phyloP scores from a whole-genome alignment of 306 rosid species.

The Malus asiatica region DNA sequence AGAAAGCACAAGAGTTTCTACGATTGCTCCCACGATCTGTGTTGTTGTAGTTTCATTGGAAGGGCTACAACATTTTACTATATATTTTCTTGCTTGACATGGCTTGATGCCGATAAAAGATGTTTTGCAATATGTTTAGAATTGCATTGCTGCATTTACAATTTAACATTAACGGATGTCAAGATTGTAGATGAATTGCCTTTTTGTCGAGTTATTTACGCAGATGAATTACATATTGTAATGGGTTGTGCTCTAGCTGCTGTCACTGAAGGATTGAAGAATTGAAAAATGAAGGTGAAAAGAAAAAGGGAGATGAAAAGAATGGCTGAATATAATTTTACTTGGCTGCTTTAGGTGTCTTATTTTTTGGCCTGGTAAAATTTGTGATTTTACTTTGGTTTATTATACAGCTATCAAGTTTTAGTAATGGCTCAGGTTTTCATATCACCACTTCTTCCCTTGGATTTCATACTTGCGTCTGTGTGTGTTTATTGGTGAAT shows the following conservation, averaged over 20 bases:
- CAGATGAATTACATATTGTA: conserved; percentile 29
- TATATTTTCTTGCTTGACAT: neutral
- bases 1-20: no score
- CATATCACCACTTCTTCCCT: neutral
- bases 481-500: neutral
- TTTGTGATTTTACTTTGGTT: neutral
- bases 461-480: neutral
- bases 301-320: conserved; percentile 59
- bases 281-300: conserved; percentile 23
- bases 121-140: no score
- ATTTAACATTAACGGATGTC: neutral
- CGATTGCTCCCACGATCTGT: no score
- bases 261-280: conserved; percentile 38
- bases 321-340: conserved; percentile 27
- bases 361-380: neutral
- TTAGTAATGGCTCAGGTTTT: neutral
- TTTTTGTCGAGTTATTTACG: neutral
- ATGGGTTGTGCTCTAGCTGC: conserved; percentile 85
- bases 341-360: neutral
- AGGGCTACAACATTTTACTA: no score
- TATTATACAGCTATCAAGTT: neutral
- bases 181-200: neutral
- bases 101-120: neutral
- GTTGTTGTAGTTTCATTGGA: no score
- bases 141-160: no score